Conservation (phyloP, 306 rosid species). For the Elaeagnus macrophylla region DNA sequence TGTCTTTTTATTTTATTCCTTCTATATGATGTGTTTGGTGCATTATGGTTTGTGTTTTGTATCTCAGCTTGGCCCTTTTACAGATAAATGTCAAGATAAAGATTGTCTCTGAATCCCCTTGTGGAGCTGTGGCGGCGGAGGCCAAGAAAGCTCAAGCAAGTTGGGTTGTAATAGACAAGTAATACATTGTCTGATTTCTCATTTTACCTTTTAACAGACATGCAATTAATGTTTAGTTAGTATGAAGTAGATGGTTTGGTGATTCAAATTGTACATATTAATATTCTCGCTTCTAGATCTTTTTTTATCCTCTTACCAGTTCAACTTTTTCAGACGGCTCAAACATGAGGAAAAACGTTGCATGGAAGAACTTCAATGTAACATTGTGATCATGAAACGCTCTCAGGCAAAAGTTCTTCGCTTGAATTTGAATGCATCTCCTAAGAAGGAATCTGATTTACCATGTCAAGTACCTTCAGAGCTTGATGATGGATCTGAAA, state of each 20-base stretch:
- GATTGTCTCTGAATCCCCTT: constrained; percentile 84
- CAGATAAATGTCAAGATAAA: constrained; percentile 93
- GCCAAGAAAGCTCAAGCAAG: constrained; percentile 78
- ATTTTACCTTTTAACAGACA: constrained; percentile 9
- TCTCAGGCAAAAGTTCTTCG: constrained; percentile 93
- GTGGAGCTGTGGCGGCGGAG: constrained; percentile 86
- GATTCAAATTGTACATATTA: background rate
- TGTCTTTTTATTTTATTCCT: constrained; percentile 10
- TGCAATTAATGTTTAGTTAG: constrained; percentile 6
- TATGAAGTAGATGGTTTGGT: background rate
- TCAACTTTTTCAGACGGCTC: constrained; percentile 52
- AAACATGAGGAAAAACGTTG: constrained; percentile 86
- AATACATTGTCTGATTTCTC: constrained; percentile 24
- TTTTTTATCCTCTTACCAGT: constrained; percentile 13
- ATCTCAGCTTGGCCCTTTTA: constrained; percentile 10
- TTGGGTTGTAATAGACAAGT: constrained; percentile 98
- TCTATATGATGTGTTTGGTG: background rate
- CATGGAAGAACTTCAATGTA: constrained; percentile 97
- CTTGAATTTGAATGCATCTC: constrained; percentile 70
- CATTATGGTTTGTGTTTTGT: background rate
- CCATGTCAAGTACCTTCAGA: constrained; percentile 37
- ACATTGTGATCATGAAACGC: constrained; percentile 89
- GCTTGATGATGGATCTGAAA: constrained; percentile 43
- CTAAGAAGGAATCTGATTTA: constrained; percentile 48
- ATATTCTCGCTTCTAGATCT: background rate